A percentile compares a stretch with the other conserved stretches of the same genome.
Conservation (phyloP, 2,329 filamentous ascomycete species). For the Cladophialophora bantiana region DNA sequence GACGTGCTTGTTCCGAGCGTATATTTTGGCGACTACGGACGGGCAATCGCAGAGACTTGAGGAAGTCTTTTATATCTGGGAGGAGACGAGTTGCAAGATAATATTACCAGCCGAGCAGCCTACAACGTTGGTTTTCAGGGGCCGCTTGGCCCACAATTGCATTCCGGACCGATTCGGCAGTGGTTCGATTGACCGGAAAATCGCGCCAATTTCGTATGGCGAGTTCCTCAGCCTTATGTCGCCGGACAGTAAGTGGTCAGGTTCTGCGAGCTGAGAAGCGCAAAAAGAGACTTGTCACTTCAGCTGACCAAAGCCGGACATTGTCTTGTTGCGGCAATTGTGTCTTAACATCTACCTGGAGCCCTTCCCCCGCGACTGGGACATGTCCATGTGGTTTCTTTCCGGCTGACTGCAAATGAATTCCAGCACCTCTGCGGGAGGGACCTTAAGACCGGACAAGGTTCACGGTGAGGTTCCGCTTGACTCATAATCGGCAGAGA, state of each 20-base stretch:
- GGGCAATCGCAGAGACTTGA: background rate
- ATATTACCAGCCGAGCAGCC: background rate
- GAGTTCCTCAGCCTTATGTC: background rate
- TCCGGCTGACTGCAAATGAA: too few species aligned
- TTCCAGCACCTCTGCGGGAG: too few species aligned
- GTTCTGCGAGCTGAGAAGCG: background rate
- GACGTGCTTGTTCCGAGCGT: background rate
- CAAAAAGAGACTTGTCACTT: background rate
- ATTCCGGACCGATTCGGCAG: constrained; percentile 1
- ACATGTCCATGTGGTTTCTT: too few species aligned
- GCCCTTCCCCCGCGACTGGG: too few species aligned
- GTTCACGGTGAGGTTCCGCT: background rate
- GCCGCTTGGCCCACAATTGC: background rate
- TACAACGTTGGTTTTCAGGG: background rate
- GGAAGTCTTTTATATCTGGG: background rate
- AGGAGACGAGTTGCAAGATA: background rate
- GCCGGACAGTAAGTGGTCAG: background rate
- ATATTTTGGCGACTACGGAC: background rate
- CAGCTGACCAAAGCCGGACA: too few species aligned
- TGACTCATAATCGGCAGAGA: too few species aligned
- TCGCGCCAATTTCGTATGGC: background rate
- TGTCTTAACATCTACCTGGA: too few species aligned
- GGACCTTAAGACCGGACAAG: too few species aligned
- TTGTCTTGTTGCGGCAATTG: too few species aligned
- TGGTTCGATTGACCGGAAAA: background rate